phyloP scores from a whole-genome alignment of 2,329 filamentous ascomycete species.

The Cylindrodendrum hubeiense region DNA sequence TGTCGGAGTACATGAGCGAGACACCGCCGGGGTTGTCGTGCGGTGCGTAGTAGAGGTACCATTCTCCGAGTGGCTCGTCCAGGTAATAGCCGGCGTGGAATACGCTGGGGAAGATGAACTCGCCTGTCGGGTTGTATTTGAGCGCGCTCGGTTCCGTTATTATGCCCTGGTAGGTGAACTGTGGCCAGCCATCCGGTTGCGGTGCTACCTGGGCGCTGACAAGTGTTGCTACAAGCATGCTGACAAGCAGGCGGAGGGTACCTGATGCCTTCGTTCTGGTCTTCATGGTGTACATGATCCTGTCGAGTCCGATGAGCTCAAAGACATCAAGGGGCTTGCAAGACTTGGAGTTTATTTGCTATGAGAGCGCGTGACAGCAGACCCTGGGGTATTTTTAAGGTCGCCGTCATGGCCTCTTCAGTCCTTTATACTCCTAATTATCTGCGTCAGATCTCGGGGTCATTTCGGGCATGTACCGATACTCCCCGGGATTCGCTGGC shows the following conservation, averaged over 20 bases:
- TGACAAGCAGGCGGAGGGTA: neutral
- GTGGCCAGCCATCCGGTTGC: slow-evolving; percentile 35
- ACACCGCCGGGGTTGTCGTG: slow-evolving; percentile 43
- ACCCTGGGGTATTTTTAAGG: neutral
- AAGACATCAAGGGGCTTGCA: neutral
- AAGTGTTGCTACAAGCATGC: neutral
- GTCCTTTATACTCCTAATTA: neutral
- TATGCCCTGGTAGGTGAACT: slow-evolving; percentile 36
- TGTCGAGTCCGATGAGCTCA: neutral
- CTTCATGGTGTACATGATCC: neutral
- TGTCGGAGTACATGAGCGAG: slow-evolving; percentile 37
- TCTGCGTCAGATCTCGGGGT: neutral
- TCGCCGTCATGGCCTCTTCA: neutral
- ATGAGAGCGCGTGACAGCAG: neutral
- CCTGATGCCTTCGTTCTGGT: neutral
- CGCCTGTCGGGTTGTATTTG: slow-evolving; percentile 42
- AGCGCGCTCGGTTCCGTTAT: slow-evolving; percentile 37
- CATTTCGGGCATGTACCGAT: slow-evolving; percentile 25
- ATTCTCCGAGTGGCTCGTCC: slow-evolving; percentile 33
- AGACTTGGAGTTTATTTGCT: neutral
- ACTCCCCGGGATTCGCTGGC: slow-evolving; percentile 24
- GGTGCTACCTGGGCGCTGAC: slow-evolving; percentile 16
- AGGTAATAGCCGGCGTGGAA: slow-evolving; percentile 40
- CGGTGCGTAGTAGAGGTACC: slow-evolving; percentile 46
- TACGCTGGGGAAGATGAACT: slow-evolving; percentile 43